phyloP scores from a whole-genome alignment of 202 grass and related monocot genomes.

The Hordeum pubiflorum region DNA sequence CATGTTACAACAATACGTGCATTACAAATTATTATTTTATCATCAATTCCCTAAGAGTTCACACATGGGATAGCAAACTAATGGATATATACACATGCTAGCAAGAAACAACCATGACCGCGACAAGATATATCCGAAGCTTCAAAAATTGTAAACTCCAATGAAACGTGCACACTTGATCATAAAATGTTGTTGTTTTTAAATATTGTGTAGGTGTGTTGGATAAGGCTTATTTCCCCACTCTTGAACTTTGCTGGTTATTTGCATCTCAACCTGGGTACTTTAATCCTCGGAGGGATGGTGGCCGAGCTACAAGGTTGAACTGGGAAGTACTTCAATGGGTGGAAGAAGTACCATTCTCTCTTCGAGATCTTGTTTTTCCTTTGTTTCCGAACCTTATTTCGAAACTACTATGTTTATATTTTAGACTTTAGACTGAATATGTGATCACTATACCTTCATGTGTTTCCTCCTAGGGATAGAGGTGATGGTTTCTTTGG shows the following conservation, averaged over 20 bases:
- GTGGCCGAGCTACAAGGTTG: conserved; percentile 52
- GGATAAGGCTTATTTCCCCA: neutral
- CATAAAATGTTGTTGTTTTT: neutral
- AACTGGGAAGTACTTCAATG: conserved; percentile 60
- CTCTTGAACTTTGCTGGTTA: neutral
- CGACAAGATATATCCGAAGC: neutral
- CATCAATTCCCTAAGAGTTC: neutral
- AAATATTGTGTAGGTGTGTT: neutral
- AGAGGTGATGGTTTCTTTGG: too few species aligned
- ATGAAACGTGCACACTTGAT: neutral
- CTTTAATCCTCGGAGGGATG: neutral
- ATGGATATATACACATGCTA: neutral
- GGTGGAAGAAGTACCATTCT: conserved; percentile 74
- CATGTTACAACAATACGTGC: neutral
- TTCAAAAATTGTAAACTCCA: neutral
- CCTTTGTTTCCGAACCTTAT: conserved; percentile 40
- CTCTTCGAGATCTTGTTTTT: conserved; percentile 51
- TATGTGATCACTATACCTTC: too few species aligned
- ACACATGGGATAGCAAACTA: neutral
- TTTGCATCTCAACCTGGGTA: neutral
- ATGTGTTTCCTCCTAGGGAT: too few species aligned
- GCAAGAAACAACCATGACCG: neutral
- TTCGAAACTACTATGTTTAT: neutral
- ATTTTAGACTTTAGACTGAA: too few species aligned
- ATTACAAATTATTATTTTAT: neutral